These are phyloP conservation scores for Coleophoma eucalyptorum DNA, from an alignment of 2,329 filamentous ascomycete genomes.

Conservation along the genomic window DNA sequence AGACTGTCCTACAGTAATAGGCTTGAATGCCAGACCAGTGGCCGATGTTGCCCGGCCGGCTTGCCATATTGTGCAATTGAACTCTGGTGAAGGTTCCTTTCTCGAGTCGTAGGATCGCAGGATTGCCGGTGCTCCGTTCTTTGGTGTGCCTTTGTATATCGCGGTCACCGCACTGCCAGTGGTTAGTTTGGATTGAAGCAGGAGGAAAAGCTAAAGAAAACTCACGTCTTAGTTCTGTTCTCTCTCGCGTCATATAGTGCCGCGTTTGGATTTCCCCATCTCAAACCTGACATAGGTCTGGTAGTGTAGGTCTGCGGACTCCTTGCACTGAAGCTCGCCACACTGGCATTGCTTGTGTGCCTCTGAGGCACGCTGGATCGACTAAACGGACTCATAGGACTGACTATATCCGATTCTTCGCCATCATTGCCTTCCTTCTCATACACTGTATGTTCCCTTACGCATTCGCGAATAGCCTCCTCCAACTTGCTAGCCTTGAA, in stretches of 20 bases:
- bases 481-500: conserved; percentile 97
- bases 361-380: conserved; percentile 37
- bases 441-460: conserved; percentile 77
- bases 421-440: conserved; percentile 80
- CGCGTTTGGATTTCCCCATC: conserved; percentile 80
- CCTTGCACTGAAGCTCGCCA: conserved; percentile 73
- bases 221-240: conserved; percentile 85
- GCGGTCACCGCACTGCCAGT: conserved; percentile 80
- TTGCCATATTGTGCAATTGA: conserved; percentile 95
- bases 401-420: conserved; percentile 17
- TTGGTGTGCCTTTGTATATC: conserved; percentile 78
- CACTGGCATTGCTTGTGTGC: conserved; percentile 75
- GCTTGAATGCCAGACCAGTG: conserved; percentile 91
- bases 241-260: conserved; percentile 84
- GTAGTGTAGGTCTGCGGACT: conserved; percentile 54
- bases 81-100: conserved; percentile 85
- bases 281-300: conserved; percentile 45
- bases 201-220: conserved; percentile 12
- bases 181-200: conserved; percentile 12
- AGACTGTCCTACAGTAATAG: conserved; percentile 88
- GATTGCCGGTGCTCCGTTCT: conserved; percentile 64
- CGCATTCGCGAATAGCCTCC: conserved; percentile 86
- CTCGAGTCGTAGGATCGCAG: conserved; percentile 94
- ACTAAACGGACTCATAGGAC: conserved; percentile 40
- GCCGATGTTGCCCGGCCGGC: conserved; percentile 92